Conservation (phyloP, 495 filamentous ascomycete species). For the Glonium stellatum region DNA sequence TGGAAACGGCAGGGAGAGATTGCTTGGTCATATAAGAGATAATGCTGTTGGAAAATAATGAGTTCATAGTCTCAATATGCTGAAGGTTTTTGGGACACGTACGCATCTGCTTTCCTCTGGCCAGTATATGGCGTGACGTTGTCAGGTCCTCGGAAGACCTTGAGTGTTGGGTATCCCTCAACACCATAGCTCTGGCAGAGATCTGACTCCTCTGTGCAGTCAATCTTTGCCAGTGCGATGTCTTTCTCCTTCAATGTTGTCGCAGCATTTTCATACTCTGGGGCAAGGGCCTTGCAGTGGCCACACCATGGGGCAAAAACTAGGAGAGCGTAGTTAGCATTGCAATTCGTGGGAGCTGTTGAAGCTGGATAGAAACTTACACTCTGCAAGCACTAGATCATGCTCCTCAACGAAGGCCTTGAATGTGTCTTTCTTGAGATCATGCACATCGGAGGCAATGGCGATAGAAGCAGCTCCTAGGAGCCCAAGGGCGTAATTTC, state of each 20-base stretch:
- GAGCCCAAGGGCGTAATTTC: constrained; percentile 33
- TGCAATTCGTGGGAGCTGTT: background rate
- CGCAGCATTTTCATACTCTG: constrained; percentile 84
- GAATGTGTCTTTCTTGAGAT: constrained; percentile 81
- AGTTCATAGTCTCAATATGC: background rate
- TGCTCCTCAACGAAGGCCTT: constrained; percentile 76
- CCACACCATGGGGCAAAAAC: constrained; percentile 70
- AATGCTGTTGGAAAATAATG: constrained; percentile 53
- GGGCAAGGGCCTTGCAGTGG: constrained; percentile 78
- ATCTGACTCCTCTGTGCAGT: constrained; percentile 90
- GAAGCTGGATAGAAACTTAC: constrained; percentile 36
- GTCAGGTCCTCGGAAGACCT: constrained; percentile 95
- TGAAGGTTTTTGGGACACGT: constrained; percentile 37
- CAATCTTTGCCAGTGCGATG: constrained; percentile 86
- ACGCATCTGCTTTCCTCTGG: constrained; percentile 85
- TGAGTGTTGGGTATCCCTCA: constrained; percentile 95
- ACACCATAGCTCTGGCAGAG: constrained; percentile 86
- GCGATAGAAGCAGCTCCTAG: constrained; percentile 49
- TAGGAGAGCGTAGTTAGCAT: constrained; percentile 28
- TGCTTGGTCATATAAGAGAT: constrained; percentile 99
- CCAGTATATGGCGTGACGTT: constrained; percentile 77
- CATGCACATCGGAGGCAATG: constrained; percentile 75
- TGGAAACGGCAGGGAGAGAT: constrained; percentile 84
- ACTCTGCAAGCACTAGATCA: constrained; percentile 73
- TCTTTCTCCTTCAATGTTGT: constrained; percentile 92